These are phyloP conservation scores for Ganoderma lingzhi DNA, from an alignment of 1,284 basidiomycete species.

Conservation along the genomic window DNA sequence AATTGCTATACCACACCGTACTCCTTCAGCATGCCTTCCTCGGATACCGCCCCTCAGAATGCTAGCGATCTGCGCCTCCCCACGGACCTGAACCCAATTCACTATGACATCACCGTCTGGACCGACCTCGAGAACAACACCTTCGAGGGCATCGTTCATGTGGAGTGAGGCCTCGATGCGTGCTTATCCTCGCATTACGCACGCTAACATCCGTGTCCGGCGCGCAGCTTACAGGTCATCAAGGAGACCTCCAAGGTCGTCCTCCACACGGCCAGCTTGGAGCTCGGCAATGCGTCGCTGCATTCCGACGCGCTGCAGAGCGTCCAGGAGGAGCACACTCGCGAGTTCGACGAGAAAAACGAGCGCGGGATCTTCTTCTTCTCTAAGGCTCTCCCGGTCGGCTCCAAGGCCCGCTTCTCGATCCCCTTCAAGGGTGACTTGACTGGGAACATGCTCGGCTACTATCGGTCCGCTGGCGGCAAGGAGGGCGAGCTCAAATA, in stretches of 20 bases:
- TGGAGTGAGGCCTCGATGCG: conserved; percentile 54
- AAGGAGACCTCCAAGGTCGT: conserved; percentile 72
- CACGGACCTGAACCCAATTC: conserved; percentile 74
- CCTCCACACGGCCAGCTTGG: conserved; percentile 79
- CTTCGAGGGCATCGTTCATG: conserved; percentile 84
- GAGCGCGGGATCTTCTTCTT: conserved; percentile 74
- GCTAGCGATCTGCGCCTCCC: conserved; percentile 76
- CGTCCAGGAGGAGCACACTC: conserved; percentile 56
- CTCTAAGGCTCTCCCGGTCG: conserved; percentile 61
- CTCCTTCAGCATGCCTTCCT: conserved; percentile 27
- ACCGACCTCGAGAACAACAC: conserved; percentile 82
- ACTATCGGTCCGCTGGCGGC: conserved; percentile 70
- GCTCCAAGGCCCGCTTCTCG: conserved; percentile 69
- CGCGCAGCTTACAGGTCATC: conserved; percentile 71
- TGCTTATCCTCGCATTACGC: not conserved
- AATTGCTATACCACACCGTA: conserved; percentile 23
- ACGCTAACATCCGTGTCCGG: not conserved
- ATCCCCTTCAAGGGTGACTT: conserved; percentile 72
- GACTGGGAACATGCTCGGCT: conserved; percentile 76
- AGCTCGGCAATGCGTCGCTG: conserved; percentile 74
- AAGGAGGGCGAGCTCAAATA: conserved; percentile 64
- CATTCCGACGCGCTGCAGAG: conserved; percentile 64
- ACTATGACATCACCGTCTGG: conserved; percentile 87
- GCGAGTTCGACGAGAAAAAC: conserved; percentile 65
- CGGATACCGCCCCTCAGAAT: conserved; percentile 9